phyloP scores from a whole-genome alignment of 129 eudicot species.

The Dittrichia graveolens region DNA sequence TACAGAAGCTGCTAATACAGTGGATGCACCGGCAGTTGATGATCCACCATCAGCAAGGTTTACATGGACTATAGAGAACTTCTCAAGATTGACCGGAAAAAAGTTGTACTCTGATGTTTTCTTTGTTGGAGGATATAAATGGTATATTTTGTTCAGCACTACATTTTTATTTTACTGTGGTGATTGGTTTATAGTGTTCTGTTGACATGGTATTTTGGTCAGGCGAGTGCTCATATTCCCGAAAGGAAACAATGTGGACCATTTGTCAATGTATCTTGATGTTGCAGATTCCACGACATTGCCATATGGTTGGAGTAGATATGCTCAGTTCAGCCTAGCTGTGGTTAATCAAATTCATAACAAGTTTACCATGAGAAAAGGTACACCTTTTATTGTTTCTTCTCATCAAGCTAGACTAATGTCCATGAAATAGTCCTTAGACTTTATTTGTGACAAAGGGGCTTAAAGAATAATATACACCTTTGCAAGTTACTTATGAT shows the following conservation, averaged over 20 bases:
- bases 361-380: conserved; percentile 71
- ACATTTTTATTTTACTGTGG: not conserved
- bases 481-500: not conserved
- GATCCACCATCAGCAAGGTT: conserved; percentile 81
- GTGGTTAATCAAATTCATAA: conserved; percentile 71
- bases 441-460: conserved; percentile 10
- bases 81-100: conserved; percentile 61
- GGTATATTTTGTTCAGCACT: conserved; percentile 45
- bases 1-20: conserved; percentile 53
- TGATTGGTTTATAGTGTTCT: conserved; percentile 18
- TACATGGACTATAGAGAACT: conserved; percentile 81
- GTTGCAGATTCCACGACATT: conserved; percentile 78
- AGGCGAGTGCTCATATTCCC: conserved; percentile 93
- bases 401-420: conserved; percentile 11
- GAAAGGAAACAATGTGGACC: conserved; percentile 88
- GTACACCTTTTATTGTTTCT: conserved; percentile 35
- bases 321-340: conserved; percentile 81
- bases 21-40: conserved; percentile 60
- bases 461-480: not conserved
- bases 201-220: conserved; percentile 21
- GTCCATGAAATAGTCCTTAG: not conserved
- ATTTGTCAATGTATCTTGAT: conserved; percentile 87
- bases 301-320: conserved; percentile 94
- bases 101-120: conserved; percentile 74
- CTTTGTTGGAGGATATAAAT: conserved; percentile 83